These are phyloP conservation scores for Euryodendron excelsum DNA, from an alignment of 148 eudicot genomes.

Conservation along the genomic window DNA sequence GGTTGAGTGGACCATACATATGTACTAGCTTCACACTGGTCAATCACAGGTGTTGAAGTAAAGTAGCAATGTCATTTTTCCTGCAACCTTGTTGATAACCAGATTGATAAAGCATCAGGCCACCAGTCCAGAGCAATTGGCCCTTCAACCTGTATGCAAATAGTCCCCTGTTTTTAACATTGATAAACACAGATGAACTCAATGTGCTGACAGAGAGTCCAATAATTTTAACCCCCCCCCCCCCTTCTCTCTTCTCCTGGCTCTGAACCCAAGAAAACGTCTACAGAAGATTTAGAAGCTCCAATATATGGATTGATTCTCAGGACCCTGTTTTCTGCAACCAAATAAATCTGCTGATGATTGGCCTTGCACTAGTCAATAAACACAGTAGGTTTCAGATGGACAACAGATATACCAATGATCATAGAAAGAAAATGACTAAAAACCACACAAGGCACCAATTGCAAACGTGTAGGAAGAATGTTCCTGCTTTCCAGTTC, in stretches of 20 bases:
- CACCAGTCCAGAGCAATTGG: slow-evolving; percentile 57
- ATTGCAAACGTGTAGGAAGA: too few species aligned
- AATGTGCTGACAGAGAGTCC: slow-evolving; percentile 63
- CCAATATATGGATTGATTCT: slow-evolving; percentile 41
- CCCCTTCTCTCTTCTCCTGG: slow-evolving; percentile 29
- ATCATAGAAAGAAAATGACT: too few species aligned
- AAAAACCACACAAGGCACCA: too few species aligned
- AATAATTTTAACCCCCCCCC: slow-evolving; percentile 57
- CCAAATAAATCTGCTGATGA: slow-evolving; percentile 68
- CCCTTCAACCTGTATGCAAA: slow-evolving; percentile 63
- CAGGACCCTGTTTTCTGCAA: slow-evolving; percentile 76
- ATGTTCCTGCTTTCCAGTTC: too few species aligned
- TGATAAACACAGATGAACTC: slow-evolving; percentile 64
- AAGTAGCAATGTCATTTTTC: slow-evolving; percentile 65
- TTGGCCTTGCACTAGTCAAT: too few species aligned
- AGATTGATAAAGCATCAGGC: slow-evolving; percentile 54
- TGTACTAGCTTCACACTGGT: slow-evolving; percentile 82
- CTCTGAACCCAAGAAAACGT: slow-evolving; percentile 58
- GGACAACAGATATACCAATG: too few species aligned
- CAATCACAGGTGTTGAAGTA: slow-evolving; percentile 60
- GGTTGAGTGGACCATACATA: slow-evolving; percentile 52
- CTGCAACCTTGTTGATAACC: slow-evolving; percentile 83
- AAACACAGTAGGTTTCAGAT: too few species aligned
- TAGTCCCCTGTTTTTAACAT: slow-evolving; percentile 56
- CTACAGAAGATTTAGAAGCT: slow-evolving; percentile 44